phyloP scores from a whole-genome alignment of 768 basidiomycete genomes.

The Mycena rosella region DNA sequence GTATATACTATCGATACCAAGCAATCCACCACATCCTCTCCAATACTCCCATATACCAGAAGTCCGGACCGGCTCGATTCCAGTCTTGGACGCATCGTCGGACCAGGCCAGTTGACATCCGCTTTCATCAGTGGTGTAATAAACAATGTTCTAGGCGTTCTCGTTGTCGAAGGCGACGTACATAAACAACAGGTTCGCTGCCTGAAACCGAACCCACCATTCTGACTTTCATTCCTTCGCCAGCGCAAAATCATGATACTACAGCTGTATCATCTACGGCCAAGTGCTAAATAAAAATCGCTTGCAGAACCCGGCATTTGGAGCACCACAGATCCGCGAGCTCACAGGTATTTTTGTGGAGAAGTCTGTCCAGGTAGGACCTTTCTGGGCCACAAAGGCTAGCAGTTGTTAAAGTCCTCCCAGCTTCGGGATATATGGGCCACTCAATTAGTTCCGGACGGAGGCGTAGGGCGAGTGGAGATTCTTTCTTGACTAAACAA shows the following conservation, averaged over 20 bases:
- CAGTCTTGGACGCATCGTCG: slow-evolving; percentile 46
- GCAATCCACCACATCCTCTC: slow-evolving; percentile 64
- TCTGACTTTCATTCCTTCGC: neutral
- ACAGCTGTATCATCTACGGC: too few species aligned
- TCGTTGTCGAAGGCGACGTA: slow-evolving; percentile 45
- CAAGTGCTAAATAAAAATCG: neutral
- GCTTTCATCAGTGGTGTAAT: neutral
- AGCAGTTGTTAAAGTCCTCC: too few species aligned
- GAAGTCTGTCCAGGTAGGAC: too few species aligned
- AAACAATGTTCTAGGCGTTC: slow-evolving; percentile 44
- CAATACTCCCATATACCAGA: slow-evolving; percentile 57
- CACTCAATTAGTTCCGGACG: slow-evolving; percentile 38
- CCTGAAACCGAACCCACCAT: neutral
- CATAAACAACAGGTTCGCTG: slow-evolving; percentile 38
- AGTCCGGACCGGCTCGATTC: too few species aligned
- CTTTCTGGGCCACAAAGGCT: too few species aligned
- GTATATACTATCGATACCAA: slow-evolving; percentile 60
- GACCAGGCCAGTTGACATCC: slow-evolving; percentile 21
- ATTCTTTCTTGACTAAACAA: slow-evolving; percentile 64
- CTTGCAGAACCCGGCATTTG: slow-evolving; percentile 44
- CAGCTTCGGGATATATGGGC: slow-evolving; percentile 53
- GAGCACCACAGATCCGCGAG: too few species aligned
- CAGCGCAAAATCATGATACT: slow-evolving; percentile 44
- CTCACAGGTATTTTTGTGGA: too few species aligned
- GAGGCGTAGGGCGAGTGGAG: slow-evolving; percentile 50